A percentile compares a stretch with the other conserved stretches of the same genome.
These are phyloP conservation scores for Suillus discolor DNA, from an alignment of 768 basidiomycete genomes.

Conservation along the genomic window DNA sequence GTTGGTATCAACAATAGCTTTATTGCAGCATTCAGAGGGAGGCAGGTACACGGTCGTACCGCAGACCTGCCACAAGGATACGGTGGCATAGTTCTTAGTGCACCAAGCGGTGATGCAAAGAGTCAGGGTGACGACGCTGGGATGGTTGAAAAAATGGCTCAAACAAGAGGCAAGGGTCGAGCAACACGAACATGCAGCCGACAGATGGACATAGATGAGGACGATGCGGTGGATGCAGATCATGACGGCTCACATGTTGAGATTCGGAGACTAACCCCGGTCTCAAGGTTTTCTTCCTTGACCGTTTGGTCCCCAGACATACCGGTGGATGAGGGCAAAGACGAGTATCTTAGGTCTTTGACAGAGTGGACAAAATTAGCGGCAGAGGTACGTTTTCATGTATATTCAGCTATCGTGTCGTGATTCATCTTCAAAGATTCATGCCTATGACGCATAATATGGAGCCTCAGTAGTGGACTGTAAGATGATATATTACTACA, in stretches of 20 bases:
- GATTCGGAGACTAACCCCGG: slow-evolving; percentile 45
- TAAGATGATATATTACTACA: background rate
- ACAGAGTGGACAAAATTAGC: slow-evolving; percentile 73
- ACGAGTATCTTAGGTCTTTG: slow-evolving; percentile 72
- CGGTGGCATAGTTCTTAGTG: slow-evolving; percentile 60
- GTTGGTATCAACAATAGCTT: slow-evolving; percentile 31
- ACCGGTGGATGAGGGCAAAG: slow-evolving; percentile 65
- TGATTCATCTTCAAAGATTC: slow-evolving; percentile 1
- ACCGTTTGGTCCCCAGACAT: slow-evolving; percentile 79
- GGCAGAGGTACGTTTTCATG: slow-evolving; percentile 49
- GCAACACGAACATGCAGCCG: slow-evolving; percentile 23
- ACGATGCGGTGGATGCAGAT: slow-evolving; percentile 26
- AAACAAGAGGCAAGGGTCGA: slow-evolving; percentile 15
- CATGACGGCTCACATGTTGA: slow-evolving; percentile 19
- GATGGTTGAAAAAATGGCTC: slow-evolving; percentile 9
- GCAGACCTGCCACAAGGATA: slow-evolving; percentile 69
- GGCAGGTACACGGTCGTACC: slow-evolving; percentile 68
- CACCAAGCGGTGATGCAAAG: slow-evolving; percentile 19
- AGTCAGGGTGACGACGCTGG: slow-evolving; percentile 18
- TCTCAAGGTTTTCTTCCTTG: slow-evolving; percentile 63
- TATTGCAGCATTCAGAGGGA: slow-evolving; percentile 72
- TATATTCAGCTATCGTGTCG: background rate
- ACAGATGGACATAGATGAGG: slow-evolving; percentile 31
- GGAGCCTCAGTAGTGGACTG: background rate
- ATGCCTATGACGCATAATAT: background rate